Conservation (phyloP, 2,329 filamentous ascomycete species). For the Penicillium hordei region DNA sequence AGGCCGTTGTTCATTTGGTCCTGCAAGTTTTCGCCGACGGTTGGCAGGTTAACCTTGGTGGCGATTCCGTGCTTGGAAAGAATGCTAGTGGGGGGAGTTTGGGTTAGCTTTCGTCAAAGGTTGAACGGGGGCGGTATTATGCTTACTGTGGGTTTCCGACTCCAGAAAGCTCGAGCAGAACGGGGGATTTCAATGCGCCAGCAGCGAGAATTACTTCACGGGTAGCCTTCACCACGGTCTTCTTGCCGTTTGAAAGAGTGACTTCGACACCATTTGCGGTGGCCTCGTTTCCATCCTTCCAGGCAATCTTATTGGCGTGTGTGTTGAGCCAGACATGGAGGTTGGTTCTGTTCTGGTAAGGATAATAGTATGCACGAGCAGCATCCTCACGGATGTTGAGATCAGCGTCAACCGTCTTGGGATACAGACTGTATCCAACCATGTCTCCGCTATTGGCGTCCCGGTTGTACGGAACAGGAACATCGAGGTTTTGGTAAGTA, state of each 20-base stretch:
- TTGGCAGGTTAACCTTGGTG: slow-evolving; percentile 32
- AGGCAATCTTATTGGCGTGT: slow-evolving; percentile 42
- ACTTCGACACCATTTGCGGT: slow-evolving; percentile 32
- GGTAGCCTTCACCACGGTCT: slow-evolving; percentile 31
- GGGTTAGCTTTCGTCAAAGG: background rate
- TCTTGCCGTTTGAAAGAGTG: slow-evolving; percentile 25
- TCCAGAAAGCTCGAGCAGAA: slow-evolving; percentile 60
- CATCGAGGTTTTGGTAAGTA: slow-evolving; percentile 32
- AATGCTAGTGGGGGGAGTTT: slow-evolving; percentile 16
- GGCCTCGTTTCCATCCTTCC: slow-evolving; percentile 23
- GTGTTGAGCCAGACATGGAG: slow-evolving; percentile 46
- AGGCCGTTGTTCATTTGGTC: slow-evolving; percentile 41
- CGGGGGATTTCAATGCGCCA: slow-evolving; percentile 57
- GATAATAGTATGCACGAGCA: slow-evolving; percentile 50
- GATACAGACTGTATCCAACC: slow-evolving; percentile 46
- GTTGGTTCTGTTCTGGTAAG: slow-evolving; percentile 43
- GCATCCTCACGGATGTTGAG: slow-evolving; percentile 47
- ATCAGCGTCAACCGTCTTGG: slow-evolving; percentile 43
- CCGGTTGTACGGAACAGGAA: slow-evolving; percentile 37
- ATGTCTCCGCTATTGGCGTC: slow-evolving; percentile 48
- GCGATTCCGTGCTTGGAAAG: slow-evolving; percentile 28
- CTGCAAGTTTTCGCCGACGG: slow-evolving; percentile 52
- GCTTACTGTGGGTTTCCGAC: slow-evolving; percentile 48
- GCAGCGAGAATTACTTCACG: slow-evolving; percentile 61
- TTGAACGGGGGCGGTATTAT: background rate